Conservation (phyloP, 805 yeast genomes). For the Hanseniaspora thailandica region DNA sequence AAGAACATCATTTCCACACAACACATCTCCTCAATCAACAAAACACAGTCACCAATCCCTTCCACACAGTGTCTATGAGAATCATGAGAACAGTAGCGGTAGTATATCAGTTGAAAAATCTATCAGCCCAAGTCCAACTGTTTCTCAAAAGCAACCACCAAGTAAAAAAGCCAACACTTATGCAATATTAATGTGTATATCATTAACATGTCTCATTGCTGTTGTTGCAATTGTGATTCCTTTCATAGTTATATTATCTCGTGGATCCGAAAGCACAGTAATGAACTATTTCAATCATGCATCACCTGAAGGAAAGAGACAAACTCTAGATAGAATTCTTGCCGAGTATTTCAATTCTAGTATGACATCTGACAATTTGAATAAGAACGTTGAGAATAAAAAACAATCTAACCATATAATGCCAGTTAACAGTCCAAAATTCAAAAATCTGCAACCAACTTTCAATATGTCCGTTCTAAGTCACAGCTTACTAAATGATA, state of each 20-base stretch:
- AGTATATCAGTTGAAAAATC: not conserved
- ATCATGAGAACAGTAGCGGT: not conserved
- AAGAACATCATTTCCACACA: not conserved
- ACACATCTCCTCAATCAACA: not conserved
- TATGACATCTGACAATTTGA: not conserved
- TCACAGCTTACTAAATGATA: conserved; percentile 27
- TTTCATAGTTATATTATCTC: conserved; percentile 22
- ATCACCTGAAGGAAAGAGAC: conserved; percentile 21
- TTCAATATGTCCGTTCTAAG: conserved; percentile 26
- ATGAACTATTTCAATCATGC: conserved; percentile 25
- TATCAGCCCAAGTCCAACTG: not conserved
- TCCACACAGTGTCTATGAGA: too few species aligned
- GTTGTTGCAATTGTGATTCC: not conserved
- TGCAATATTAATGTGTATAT: not conserved
- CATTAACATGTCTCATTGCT: not conserved
- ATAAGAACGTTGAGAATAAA: not conserved
- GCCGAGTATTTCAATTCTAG: not conserved
- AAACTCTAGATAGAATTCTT: conserved; percentile 17
- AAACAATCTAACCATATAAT: not conserved
- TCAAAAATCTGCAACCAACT: conserved; percentile 20
- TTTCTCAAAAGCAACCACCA: not conserved
- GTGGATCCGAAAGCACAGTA: conserved; percentile 28
- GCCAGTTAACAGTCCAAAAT: not conserved
- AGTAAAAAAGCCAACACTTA: not conserved
- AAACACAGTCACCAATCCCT: too few species aligned